Conservation (phyloP, 2,329 filamentous ascomycete genomes). For the Alternaria triticimaculans region DNA sequence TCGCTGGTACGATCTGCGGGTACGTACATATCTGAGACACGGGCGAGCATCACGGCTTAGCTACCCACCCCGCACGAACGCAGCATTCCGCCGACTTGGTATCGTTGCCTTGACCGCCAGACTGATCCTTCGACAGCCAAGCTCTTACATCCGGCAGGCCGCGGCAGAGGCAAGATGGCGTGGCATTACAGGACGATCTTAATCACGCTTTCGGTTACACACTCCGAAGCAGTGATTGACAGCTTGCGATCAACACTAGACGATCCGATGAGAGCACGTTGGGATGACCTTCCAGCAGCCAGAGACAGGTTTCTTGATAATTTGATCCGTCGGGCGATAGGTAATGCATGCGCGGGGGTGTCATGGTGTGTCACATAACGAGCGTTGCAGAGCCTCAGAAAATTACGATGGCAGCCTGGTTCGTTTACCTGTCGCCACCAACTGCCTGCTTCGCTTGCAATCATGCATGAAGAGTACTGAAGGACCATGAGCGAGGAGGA, state of each 20-base stretch:
- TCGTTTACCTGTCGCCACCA: background rate
- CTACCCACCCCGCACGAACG: background rate
- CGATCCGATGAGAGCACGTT: background rate
- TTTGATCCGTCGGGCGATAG: background rate
- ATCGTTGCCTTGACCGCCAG: constrained; percentile 1
- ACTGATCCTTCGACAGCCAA: background rate
- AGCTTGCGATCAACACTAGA: background rate
- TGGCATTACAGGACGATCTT: background rate
- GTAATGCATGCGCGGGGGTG: background rate
- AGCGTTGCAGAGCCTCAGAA: background rate
- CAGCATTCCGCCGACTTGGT: background rate
- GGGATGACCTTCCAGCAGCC: background rate
- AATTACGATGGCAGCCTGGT: background rate
- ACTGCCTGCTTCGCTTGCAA: background rate
- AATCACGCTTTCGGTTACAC: background rate
- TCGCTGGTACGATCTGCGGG: constrained; percentile 3
- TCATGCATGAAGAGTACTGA: background rate
- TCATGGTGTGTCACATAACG: background rate
- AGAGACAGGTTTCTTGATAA: background rate
- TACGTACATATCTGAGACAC: constrained; percentile 3
- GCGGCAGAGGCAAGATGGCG: background rate
- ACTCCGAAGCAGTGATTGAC: background rate
- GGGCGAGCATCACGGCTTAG: background rate
- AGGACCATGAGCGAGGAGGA: background rate
- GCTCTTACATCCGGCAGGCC: background rate